phyloP scores from a whole-genome alignment of 2,329 filamentous ascomycete species.

The Phaeomoniella chlamydospora region DNA sequence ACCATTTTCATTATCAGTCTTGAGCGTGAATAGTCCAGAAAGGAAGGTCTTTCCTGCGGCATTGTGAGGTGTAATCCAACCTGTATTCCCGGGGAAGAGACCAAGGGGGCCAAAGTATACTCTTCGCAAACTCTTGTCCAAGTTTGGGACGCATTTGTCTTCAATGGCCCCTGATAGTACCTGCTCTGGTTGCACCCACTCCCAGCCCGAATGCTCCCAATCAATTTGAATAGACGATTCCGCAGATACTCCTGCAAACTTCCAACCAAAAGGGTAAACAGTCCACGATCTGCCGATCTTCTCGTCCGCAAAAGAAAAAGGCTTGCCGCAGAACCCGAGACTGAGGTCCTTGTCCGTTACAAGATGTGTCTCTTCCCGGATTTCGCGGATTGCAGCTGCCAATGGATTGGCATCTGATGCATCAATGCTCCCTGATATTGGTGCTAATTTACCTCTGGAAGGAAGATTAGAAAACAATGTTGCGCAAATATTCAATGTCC shows the following conservation, averaged over 20 bases:
- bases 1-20: constrained; percentile 43
- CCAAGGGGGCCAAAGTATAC: constrained; percentile 43
- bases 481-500: too few relatives aligned
- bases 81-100: constrained; percentile 1
- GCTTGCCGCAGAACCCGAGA: constrained; percentile 42
- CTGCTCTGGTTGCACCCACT: constrained; percentile 40
- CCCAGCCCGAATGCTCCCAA: constrained; percentile 47
- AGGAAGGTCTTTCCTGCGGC: constrained; percentile 31
- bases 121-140: constrained; percentile 42
- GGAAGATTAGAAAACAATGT: constrained; percentile 2
- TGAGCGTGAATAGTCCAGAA: constrained; percentile 33
- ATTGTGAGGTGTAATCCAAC: constrained; percentile 18
- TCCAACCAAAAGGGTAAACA: constrained; percentile 46
- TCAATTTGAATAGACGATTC: constrained; percentile 38
- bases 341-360: constrained; percentile 27
- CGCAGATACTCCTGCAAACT: constrained; percentile 17
- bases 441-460: constrained; percentile 40
- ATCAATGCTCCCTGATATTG: constrained; percentile 49
- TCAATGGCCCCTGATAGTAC: constrained; percentile 23
- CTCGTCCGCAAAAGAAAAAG: constrained; percentile 41
- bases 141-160: constrained; percentile 38
- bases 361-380: constrained; percentile 47
- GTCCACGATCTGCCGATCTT: constrained; percentile 44
- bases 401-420: constrained; percentile 35
- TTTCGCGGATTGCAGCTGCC: constrained; percentile 46